Percentiles rank a stretch among this genome's conserved stretches.
Evolutionary conservation across 805 yeast species (phyloP).

Genomic region (Sungouiella thailandica): DNA sequence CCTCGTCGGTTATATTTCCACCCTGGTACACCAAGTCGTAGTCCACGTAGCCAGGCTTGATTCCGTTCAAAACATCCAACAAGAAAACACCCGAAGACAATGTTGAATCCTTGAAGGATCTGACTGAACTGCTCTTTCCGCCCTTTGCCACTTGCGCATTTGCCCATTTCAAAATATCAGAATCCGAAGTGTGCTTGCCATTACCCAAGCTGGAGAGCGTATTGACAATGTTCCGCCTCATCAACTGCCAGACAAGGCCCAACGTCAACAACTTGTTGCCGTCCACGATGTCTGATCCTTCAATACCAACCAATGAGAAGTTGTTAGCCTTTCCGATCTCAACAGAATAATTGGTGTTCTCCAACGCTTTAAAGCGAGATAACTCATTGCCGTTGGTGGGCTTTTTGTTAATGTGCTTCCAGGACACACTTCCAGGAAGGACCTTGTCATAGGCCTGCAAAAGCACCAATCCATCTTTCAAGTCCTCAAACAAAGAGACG

Average conservation of each 20-base stretch:
- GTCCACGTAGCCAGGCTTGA: slow-evolving; percentile 97
- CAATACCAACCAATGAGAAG: slow-evolving; percentile 94
- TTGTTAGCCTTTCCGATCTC: slow-evolving; percentile 89
- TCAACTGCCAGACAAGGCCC: slow-evolving; percentile 96
- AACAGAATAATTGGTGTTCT: slow-evolving; percentile 97
- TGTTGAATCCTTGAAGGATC: slow-evolving; percentile 82
- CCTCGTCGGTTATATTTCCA: slow-evolving; percentile 60
- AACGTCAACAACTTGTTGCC: slow-evolving; percentile 85
- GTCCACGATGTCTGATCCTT: slow-evolving; percentile 95
- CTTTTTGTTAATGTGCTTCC: slow-evolving; percentile 75
- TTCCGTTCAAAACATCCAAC: slow-evolving; percentile 84
- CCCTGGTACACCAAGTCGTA: slow-evolving; percentile 86
- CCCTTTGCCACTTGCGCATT: slow-evolving; percentile 80
- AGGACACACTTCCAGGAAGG: slow-evolving; percentile 84
- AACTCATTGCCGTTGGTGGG: slow-evolving; percentile 73
- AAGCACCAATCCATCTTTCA: slow-evolving; percentile 85
- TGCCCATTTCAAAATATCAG: slow-evolving; percentile 92
- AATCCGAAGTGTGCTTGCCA: slow-evolving; percentile 63
- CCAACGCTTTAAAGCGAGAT: slow-evolving; percentile 89
- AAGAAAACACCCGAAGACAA: slow-evolving; percentile 76
- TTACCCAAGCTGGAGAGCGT: slow-evolving; percentile 77
- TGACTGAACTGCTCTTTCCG: slow-evolving; percentile 65
- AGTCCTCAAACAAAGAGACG: slow-evolving; percentile 84
- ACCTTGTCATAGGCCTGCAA: slow-evolving; percentile 95
- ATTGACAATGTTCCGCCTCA: slow-evolving; percentile 90